Base-by-base conservation (phyloP, 768 basidiomycete species). In the Boletus sensibilis region DNA sequence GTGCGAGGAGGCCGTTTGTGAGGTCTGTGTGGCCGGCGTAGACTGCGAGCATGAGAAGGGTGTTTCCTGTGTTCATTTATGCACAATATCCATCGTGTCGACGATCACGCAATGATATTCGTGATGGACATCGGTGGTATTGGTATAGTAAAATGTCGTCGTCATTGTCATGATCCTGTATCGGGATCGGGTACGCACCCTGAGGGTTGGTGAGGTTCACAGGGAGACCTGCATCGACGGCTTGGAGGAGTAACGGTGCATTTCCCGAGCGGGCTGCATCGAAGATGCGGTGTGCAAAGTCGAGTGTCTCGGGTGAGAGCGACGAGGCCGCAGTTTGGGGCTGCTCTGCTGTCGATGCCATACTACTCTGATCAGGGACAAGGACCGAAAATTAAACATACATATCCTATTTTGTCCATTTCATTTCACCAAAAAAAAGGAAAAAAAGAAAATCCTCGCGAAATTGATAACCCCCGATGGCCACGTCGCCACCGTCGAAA, bases 1-100 rank as follows among this genome's bases (percentile, higher is more conserved):
- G 77, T 7, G 71, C 62, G 45, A 90, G 69, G 27, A 92, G 78
- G 14, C 76, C 78, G 44, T 74, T 73, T 2, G 81, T 74, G 20
- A 88, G 79, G 2, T 76, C 72, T 0, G 73, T 68, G 61, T 90
- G 86, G 1, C 89, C 89, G 21, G 82, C 73, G 65, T 92, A 92
- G 2, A 89, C 81, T 4, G 86, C 84, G 49, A 90, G 80, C 88
- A 92, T 92, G 51, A 92, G 74, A 7, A 92, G 75, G 5, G 88
- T 88, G 67, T 92, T 91, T 21, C 90, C 90, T 86, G 64, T 25
- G 10, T 37, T 18, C 33, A 21, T 8, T n/a, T n/a, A 40, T 5
- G 9, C 2, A 10, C 31, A 31, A 35, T 41, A n/a, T n/a, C n/a
- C n/a, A n/a, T n/a, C 25, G 34, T 10, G 39, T 4, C 23, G 10